Evolutionary conservation across 169 alveolate species (phyloP).

Genomic region (Eimeria necatrix): DNA sequence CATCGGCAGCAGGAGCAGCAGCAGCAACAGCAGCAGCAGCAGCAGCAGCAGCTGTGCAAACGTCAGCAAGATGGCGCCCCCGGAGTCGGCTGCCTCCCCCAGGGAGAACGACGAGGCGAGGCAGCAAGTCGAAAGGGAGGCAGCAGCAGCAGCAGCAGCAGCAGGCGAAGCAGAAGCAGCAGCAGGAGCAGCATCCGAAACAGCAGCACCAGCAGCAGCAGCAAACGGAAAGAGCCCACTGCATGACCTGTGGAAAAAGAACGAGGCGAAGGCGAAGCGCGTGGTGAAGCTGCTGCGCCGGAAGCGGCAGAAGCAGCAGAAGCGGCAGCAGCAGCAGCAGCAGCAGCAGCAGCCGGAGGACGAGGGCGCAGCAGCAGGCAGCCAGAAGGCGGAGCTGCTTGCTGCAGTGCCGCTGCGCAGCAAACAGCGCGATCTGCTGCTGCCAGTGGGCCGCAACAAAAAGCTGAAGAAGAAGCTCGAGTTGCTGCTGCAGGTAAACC

Average conservation of each 20-base stretch:
- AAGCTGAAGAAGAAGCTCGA: conserved; percentile 30
- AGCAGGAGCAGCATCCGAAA: neutral
- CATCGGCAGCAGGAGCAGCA: neutral
- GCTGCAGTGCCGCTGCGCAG: conserved; percentile 29
- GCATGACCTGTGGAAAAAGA: conserved; percentile 18
- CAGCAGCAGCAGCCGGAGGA: neutral
- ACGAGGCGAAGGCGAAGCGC: conserved; percentile 58
- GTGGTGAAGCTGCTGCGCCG: conserved; percentile 55
- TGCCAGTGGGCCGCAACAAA: conserved; percentile 54
- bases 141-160: conserved; percentile 34
- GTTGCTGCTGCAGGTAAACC: conserved; percentile 13
- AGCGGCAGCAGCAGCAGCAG: conserved; percentile 64
- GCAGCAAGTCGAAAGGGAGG: neutral
- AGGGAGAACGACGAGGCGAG: neutral
- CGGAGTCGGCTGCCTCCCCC: neutral
- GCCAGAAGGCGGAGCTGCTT: neutral
- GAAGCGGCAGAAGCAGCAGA: conserved; percentile 47
- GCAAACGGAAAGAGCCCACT: conserved; percentile 26
- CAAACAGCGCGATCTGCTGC: conserved; percentile 47
- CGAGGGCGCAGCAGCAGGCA: neutral
- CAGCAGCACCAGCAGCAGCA: conserved; percentile 9
- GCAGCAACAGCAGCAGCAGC: conserved; percentile 25
- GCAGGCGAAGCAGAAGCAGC: neutral
- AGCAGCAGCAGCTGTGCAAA: neutral
- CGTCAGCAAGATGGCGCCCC: conserved; percentile 1